These are phyloP conservation scores for Pulveroboletus frians DNA, from an alignment of 768 basidiomycete species.

Conservation along the genomic window DNA sequence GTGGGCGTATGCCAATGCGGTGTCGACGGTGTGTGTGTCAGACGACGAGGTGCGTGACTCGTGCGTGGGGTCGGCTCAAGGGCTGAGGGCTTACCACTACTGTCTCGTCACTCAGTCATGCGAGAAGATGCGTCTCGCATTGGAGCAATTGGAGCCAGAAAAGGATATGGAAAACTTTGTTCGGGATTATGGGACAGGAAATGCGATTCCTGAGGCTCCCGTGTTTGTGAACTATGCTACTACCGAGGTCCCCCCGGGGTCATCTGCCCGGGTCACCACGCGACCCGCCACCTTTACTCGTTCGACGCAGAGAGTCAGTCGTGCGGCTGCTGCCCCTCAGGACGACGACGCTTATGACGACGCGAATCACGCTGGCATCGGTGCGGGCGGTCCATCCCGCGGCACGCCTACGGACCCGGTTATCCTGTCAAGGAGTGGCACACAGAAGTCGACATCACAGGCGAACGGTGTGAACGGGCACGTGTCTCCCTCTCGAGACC, in stretches of 20 bases:
- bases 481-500: constrained; percentile 20
- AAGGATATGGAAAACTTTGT: constrained; percentile 90
- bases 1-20: constrained; percentile 94
- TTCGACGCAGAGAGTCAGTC: constrained; percentile 32
- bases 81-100: not conserved
- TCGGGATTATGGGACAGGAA: constrained; percentile 82
- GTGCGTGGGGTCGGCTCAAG: not conserved
- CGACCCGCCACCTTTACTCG: constrained; percentile 54
- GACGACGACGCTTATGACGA: constrained; percentile 52
- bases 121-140: constrained; percentile 77
- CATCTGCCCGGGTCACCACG: constrained; percentile 50
- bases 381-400: constrained; percentile 46
- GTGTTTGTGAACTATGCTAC: constrained; percentile 78
- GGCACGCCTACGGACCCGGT: constrained; percentile 32
- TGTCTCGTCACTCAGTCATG: constrained; percentile 58
- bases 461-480: constrained; percentile 30
- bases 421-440: constrained; percentile 28
- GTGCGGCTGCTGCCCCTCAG: constrained; percentile 21
- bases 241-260: constrained; percentile 58
- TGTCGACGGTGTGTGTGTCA: constrained; percentile 91
- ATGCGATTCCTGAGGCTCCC: constrained; percentile 82
- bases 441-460: constrained; percentile 32
- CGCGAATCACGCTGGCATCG: constrained; percentile 55
- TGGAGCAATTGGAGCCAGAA: constrained; percentile 86
- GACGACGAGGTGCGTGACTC: constrained; percentile 79